Conservation (phyloP, 495 filamentous ascomycete genomes). For the Polyplosphaeria fusca region DNA sequence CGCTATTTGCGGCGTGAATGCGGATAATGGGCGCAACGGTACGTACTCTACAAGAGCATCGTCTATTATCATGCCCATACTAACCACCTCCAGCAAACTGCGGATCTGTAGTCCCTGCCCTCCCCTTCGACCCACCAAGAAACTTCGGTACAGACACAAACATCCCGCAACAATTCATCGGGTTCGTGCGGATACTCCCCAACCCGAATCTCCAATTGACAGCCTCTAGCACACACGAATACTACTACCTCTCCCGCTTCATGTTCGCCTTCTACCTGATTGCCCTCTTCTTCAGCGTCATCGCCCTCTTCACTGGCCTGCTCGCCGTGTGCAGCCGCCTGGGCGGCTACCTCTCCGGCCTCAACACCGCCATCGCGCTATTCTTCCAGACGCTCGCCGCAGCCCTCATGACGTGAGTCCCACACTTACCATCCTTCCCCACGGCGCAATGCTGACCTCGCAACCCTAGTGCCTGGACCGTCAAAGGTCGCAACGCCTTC, state of each 20-base stretch:
- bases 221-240: conserved; percentile 50
- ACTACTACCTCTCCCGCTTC: conserved; percentile 65
- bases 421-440: conserved; percentile 1
- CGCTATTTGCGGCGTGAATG: conserved; percentile 59
- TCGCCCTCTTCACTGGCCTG: conserved; percentile 59
- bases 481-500: conserved; percentile 73
- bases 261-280: conserved; percentile 71
- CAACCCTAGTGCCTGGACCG: conserved; percentile 74
- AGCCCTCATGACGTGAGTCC: conserved; percentile 67
- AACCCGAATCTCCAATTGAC: not conserved
- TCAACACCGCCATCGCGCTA: conserved; percentile 53
- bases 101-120: conserved; percentile 53
- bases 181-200: conserved; percentile 40
- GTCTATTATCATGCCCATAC: too few relatives aligned
- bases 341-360: conserved; percentile 58
- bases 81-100: too few relatives aligned
- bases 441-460: not conserved
- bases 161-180: conserved; percentile 56
- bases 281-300: conserved; percentile 61
- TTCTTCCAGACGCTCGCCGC: conserved; percentile 63
- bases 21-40: conserved; percentile 51
- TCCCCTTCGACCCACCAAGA: conserved; percentile 62
- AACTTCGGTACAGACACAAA: conserved; percentile 60
- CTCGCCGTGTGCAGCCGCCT: conserved; percentile 60
- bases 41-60: too few relatives aligned